These are phyloP conservation scores for Aegle marmelos DNA, from an alignment of 345 rosid species.

Conservation along the genomic window DNA sequence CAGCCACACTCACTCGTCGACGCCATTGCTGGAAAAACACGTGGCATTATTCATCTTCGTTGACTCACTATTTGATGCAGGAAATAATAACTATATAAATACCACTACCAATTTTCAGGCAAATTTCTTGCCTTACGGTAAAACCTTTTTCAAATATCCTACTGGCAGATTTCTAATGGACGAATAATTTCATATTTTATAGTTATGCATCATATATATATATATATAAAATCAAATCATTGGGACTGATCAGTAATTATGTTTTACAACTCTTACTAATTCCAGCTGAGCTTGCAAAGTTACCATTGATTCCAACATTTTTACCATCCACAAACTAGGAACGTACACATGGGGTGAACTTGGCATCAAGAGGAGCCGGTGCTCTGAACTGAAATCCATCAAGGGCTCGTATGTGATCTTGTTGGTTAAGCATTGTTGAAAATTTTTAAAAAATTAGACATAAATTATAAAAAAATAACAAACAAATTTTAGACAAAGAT, in stretches of 20 bases:
- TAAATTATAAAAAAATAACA: no score
- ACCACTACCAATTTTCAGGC: background rate
- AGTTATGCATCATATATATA: conserved; percentile 1
- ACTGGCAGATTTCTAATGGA: conserved; percentile 11
- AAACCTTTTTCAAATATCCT: conserved; percentile 3
- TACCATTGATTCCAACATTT: conserved; percentile 10
- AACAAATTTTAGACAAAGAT: no score
- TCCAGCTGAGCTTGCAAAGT: conserved; percentile 19
- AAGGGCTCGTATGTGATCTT: background rate
- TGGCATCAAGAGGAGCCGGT: conserved; percentile 25
- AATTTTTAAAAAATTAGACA: no score
- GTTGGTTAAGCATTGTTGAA: background rate
- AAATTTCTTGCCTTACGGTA: conserved; percentile 1
- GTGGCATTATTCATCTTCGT: conserved; percentile 30
- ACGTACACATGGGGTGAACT: conserved; percentile 22
- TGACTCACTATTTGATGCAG: conserved; percentile 35
- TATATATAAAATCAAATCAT: background rate
- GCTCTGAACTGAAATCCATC: conserved; percentile 14
- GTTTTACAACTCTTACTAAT: background rate
- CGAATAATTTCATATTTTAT: background rate
- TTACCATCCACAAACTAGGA: background rate
- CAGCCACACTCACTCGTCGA: background rate
- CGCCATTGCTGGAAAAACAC: background rate
- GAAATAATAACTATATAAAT: conserved; percentile 33
- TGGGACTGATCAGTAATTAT: background rate